Evolutionary conservation across 306 rosid species (phyloP).

Genomic region (Fragaria ananassa): DNA sequence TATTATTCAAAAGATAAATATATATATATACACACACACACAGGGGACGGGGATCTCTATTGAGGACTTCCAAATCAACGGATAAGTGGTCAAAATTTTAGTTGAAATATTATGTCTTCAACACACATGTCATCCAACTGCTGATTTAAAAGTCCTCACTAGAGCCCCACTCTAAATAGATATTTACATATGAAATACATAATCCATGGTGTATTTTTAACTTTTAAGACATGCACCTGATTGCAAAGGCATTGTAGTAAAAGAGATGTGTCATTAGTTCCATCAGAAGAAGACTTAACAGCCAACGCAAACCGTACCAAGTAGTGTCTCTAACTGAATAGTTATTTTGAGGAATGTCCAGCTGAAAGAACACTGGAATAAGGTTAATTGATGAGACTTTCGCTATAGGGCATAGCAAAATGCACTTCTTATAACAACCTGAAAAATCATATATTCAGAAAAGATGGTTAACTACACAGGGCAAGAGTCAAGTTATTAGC

Average conservation of each 20-base stretch:
- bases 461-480: not conserved
- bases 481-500: not conserved
- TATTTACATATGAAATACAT: not conserved
- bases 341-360: constrained; percentile 65
- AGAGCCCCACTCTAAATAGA: not conserved
- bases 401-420: not conserved
- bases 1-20: not conserved
- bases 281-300: constrained; percentile 66
- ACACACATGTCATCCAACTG: not conserved
- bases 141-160: no score
- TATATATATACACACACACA: not conserved
- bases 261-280: constrained; percentile 79
- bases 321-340: constrained; percentile 45
- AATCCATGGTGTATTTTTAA: constrained; percentile 13
- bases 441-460: not conserved
- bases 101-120: not conserved
- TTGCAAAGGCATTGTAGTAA: constrained; percentile 85
- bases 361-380: constrained; percentile 45
- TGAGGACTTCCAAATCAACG: not conserved
- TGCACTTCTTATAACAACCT: not conserved
- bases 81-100: no score
- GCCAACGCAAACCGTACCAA: constrained; percentile 72
- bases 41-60: not conserved
- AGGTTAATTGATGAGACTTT: not conserved
- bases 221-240: constrained; percentile 52